A percentile compares a stretch with the other conserved stretches of the same genome.
phyloP scores from a whole-genome alignment of 2,329 filamentous ascomycete genomes.

The Exophiala mesophila region DNA sequence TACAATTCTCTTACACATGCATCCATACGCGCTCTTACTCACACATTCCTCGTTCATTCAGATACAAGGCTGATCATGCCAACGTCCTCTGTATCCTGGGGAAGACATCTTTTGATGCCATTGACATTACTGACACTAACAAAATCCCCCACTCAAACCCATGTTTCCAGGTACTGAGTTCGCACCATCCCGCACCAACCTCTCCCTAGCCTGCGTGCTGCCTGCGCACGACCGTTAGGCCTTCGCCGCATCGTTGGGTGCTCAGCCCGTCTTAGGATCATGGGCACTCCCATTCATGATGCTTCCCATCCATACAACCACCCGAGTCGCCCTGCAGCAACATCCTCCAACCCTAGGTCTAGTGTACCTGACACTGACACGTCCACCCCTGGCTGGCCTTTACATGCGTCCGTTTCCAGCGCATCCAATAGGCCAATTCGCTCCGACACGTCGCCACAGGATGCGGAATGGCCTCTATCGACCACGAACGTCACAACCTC shows the following conservation, averaged over 20 bases:
- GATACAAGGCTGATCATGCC: too few relatives aligned
- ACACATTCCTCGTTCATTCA: too few relatives aligned
- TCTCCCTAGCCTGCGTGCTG: background rate
- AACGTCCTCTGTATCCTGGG: too few relatives aligned
- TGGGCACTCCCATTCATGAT: background rate
- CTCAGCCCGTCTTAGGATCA: background rate
- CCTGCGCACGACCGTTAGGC: background rate
- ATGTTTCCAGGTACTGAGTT: background rate
- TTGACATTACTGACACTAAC: too few relatives aligned
- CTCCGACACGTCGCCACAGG: slow-evolving; percentile 16
- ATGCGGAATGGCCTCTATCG: slow-evolving; percentile 10
- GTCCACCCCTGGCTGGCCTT: background rate
- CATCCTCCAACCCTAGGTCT: background rate
- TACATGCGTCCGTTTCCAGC: slow-evolving; percentile 12
- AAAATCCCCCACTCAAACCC: slow-evolving; percentile 3
- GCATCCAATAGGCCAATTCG: slow-evolving; percentile 19
- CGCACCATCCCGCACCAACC: background rate
- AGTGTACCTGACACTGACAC: slow-evolving; percentile 11
- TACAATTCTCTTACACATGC: too few relatives aligned
- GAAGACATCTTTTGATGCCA: too few relatives aligned
- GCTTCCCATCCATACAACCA: background rate
- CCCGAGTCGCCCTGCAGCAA: background rate
- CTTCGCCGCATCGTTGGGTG: too few relatives aligned
- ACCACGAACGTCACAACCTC: slow-evolving; percentile 9
- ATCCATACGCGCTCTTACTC: too few relatives aligned